phyloP scores from a whole-genome alignment of 2,329 filamentous ascomycete species.

The Xenoacremonium recifei region DNA sequence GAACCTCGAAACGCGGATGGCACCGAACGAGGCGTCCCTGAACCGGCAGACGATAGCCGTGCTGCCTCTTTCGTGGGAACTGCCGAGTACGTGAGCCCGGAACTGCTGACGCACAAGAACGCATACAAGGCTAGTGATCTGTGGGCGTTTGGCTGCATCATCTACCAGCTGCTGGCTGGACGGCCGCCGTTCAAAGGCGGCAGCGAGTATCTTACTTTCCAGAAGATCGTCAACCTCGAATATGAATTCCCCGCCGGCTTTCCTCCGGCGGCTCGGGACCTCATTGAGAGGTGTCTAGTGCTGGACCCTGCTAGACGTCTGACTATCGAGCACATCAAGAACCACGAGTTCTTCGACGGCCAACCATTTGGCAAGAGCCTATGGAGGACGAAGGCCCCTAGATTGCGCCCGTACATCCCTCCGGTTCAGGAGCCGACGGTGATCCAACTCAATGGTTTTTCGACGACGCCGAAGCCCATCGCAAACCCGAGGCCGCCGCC shows the following conservation, averaged over 20 bases:
- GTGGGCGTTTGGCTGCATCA: slow-evolving; percentile 98
- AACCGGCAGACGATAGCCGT: slow-evolving; percentile 61
- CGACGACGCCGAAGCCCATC: slow-evolving; percentile 29
- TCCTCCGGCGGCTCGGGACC: slow-evolving; percentile 78
- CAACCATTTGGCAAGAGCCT: slow-evolving; percentile 78
- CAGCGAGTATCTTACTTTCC: slow-evolving; percentile 96
- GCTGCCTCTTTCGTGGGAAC: slow-evolving; percentile 96
- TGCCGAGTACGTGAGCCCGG: slow-evolving; percentile 96
- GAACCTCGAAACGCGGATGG: slow-evolving; percentile 42
- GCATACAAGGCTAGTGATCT: slow-evolving; percentile 97
- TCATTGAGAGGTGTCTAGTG: slow-evolving; percentile 87
- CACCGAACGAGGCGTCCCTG: slow-evolving; percentile 35
- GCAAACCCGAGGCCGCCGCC: slow-evolving; percentile 29
- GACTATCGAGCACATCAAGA: slow-evolving; percentile 94
- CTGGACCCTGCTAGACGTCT: slow-evolving; percentile 81
- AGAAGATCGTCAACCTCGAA: slow-evolving; percentile 93
- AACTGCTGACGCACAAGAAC: slow-evolving; percentile 93
- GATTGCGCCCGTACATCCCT: slow-evolving; percentile 79
- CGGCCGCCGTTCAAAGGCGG: slow-evolving; percentile 93
- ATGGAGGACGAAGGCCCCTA: slow-evolving; percentile 88
- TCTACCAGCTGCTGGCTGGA: slow-evolving; percentile 95
- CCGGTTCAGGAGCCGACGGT: slow-evolving; percentile 70
- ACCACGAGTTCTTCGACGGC: slow-evolving; percentile 91
- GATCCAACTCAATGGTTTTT: slow-evolving; percentile 68
- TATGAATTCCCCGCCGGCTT: slow-evolving; percentile 93